Evolutionary conservation across 2,329 filamentous ascomycete species (phyloP).

Genomic region (Sphaerulina populicola): DNA sequence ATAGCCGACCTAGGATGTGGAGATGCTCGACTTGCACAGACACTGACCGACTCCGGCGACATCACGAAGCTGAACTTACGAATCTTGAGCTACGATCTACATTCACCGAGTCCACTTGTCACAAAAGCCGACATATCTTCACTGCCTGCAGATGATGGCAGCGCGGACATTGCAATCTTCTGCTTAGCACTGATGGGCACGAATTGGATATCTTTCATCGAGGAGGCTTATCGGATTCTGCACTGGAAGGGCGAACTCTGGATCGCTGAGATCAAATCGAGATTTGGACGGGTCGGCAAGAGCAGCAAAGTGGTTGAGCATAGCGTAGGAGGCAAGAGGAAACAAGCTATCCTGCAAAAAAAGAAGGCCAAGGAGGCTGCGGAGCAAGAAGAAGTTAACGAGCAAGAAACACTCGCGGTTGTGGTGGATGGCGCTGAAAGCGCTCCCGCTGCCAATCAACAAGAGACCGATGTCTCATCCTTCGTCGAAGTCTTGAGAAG

Average conservation of each 20-base stretch:
- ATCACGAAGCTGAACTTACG: conserved; percentile 61
- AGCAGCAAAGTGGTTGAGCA: conserved; percentile 49
- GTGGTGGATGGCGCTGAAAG: conserved; percentile 60
- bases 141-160: conserved; percentile 65
- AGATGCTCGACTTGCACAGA: conserved; percentile 70
- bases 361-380: conserved; percentile 40
- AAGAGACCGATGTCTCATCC: conserved; percentile 75
- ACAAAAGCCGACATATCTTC: conserved; percentile 83
- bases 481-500: conserved; percentile 77
- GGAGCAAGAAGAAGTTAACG: conserved; percentile 47
- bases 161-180: conserved; percentile 82
- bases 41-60: conserved; percentile 50
- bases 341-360: conserved; percentile 35
- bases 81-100: conserved; percentile 79
- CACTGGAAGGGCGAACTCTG: conserved; percentile 93
- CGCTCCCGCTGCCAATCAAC: conserved; percentile 34
- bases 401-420: conserved; percentile 52
- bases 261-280: conserved; percentile 93
- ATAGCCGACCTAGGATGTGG: conserved; percentile 92
- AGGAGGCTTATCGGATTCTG: conserved; percentile 86
- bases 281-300: conserved; percentile 60
- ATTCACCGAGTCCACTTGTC: conserved; percentile 65
- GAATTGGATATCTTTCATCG: conserved; percentile 94
- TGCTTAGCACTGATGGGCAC: conserved; percentile 97
- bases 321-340: conserved; percentile 59